Evolutionary conservation across 1,284 basidiomycete genomes (phyloP), one percentile per base, ranked within the genome.

Genomic region (Volvariella volvacea): DNA sequence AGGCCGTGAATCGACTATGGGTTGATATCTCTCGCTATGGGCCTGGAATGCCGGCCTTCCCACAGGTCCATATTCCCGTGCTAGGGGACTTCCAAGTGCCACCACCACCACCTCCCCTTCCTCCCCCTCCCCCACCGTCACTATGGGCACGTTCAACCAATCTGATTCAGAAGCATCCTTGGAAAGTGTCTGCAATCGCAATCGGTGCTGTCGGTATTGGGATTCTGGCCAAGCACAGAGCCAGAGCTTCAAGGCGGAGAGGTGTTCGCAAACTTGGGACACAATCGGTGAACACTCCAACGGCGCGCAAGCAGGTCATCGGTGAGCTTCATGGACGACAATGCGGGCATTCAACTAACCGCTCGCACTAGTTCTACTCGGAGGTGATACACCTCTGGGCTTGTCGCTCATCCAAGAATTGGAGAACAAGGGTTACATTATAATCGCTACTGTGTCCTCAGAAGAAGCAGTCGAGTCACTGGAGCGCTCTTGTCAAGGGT

Each of bases 1-100:
- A 84, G 48, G 73, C 76, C 16, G 62, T 83, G n/a, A 72, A 80
- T 51, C 74, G 80, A 34, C 68, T 89, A 45, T 89, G 83, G 82
- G 64, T 77, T 20, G 87, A 90, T 56, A 77, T 90, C 51, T 74
- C 83, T 41, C 79, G 87, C 42, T 88, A 85, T 60, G 85, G 87
- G 20, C 87, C 85, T 16, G 70, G 73, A 45, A 69, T 85, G 42
- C 74, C 81, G n/a, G 64, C 73, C 41, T 69, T 88, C 45, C 77
- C 80, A 25, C 74, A 81, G 20, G 70, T 84, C 22, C 71, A 66
- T 49, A 62, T 84, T 31, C 79, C 82, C n/a, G 71, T 72, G 34
- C 70, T 88, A 8, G 83, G 82, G 3, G 71, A 78, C 49, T 85
- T 88, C 50, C 76, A 87, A 48, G 73, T 89, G 2, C 83, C 83